A percentile compares a stretch with the other conserved stretches of the same genome.
phyloP scores from a whole-genome alignment of 2,329 filamentous ascomycete species.

The Diaporthe caulivora region DNA sequence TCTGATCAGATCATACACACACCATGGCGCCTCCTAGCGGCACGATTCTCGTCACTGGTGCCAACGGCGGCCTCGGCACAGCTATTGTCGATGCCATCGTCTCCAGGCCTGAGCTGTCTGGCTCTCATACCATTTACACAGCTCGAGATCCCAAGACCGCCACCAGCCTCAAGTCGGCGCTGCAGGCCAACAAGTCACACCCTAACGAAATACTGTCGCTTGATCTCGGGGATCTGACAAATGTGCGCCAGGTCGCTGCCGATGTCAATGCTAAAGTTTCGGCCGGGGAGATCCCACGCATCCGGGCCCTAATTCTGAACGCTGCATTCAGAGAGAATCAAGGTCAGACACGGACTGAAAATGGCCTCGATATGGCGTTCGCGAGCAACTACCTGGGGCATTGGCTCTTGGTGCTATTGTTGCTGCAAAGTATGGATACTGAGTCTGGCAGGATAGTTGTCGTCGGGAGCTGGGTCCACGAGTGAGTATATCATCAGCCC shows the following conservation, averaged over 20 bases:
- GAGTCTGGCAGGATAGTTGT: slow-evolving; percentile 41
- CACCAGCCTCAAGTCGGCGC: slow-evolving; percentile 44
- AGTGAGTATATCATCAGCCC: background rate
- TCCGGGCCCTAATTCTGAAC: slow-evolving; percentile 54
- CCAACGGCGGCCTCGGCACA: slow-evolving; percentile 55
- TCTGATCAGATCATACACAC: too few relatives aligned
- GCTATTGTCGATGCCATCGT: slow-evolving; percentile 49
- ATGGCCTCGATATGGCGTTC: slow-evolving; percentile 41
- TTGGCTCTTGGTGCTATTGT: slow-evolving; percentile 42
- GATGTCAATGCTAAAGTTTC: slow-evolving; percentile 49
- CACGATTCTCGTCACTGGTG: slow-evolving; percentile 52
- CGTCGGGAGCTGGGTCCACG: slow-evolving; percentile 38
- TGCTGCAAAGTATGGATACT: slow-evolving; percentile 44
- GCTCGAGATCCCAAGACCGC: slow-evolving; percentile 51
- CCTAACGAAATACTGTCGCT: slow-evolving; percentile 49
- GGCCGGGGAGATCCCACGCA: slow-evolving; percentile 51
- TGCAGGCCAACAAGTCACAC: slow-evolving; percentile 44
- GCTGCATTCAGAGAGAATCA: slow-evolving; percentile 44
- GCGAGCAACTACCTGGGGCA: slow-evolving; percentile 43
- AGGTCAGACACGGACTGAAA: slow-evolving; percentile 39
- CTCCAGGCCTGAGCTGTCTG: slow-evolving; percentile 46
- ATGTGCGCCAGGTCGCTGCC: slow-evolving; percentile 45
- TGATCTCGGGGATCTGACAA: slow-evolving; percentile 47
- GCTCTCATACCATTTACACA: slow-evolving; percentile 52
- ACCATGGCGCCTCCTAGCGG: slow-evolving; percentile 39